Base-by-base conservation (phyloP, 1,284 basidiomycete species). In the Pyrrhoderma lamaoense region DNA sequence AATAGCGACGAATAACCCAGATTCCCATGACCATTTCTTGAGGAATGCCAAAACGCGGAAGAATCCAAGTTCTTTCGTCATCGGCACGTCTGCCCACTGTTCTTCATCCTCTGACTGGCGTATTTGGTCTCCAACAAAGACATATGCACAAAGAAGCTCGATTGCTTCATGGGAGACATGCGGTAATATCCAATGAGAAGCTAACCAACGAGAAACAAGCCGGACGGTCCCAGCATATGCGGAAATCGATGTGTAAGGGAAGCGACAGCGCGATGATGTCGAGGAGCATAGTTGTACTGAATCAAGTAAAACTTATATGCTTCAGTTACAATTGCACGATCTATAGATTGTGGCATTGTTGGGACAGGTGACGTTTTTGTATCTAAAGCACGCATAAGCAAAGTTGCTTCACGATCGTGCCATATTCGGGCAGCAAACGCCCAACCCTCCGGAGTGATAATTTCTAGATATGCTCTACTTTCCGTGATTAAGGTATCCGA, bases 121-220 rank as follows among this genome's bases (percentile, higher is more conserved):
- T 5, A 25, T 22, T 22, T 38, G 43, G 11, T 27, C 35, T 27
- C 42, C 44, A 14, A 54, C 25, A 37, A 47, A 50, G 19, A 50
- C 39, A 37, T 19, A 49, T 21, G 52, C 52, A 60, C 86, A 89
- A 25, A 99, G 65, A 9, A 99, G 70, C 67, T 99, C 96, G 42
- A 92, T 74, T 0, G 81, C 80, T 64, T 97, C 92, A 51, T 82
- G 77, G 3, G 77, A 74, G 39, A 94, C 69, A 58, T 91, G 84
- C 0, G 68, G 66, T 14, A 90, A 73, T 19, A 98, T 76, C 86
- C 95, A 90, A 66, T 99, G 96, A 1, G 85, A 74, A 0, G 86
- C 79, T 44, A 98, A 70, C 96, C 96, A 99, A 46, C 96, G 79
- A 69, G 98, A 95, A 38, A 90, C 79, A 19, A 99, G 74, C 23